phyloP scores from a whole-genome alignment of 805 yeast genomes.

The Zygosaccharomyces siamensis region DNA sequence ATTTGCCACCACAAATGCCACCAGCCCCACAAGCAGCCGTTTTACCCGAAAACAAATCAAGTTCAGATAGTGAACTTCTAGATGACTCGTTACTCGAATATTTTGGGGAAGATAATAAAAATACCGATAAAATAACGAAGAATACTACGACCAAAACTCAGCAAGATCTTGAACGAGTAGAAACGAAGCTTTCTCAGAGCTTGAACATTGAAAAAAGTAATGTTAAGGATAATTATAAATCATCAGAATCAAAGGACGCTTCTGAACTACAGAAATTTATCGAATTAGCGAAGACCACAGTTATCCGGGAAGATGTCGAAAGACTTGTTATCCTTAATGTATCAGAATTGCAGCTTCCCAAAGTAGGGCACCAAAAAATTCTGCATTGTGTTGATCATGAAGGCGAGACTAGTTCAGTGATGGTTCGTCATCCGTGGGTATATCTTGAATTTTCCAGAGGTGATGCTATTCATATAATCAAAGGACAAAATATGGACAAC shows the following conservation, averaged over 20 bases:
- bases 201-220: conserved; percentile 4
- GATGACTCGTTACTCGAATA: conserved; percentile 24
- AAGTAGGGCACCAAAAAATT: conserved; percentile 44
- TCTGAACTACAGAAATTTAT: conserved; percentile 8
- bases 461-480: conserved; percentile 61
- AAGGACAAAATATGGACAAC: conserved; percentile 34
- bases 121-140: background rate
- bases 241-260: background rate
- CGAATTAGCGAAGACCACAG: conserved; percentile 40
- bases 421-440: conserved; percentile 60
- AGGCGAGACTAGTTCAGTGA: conserved; percentile 37
- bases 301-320: conserved; percentile 41
- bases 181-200: conserved; percentile 13
- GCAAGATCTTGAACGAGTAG: conserved; percentile 8
- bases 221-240: background rate
- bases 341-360: conserved; percentile 18
- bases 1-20: background rate
- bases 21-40: background rate
- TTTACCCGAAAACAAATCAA: background rate
- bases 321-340: conserved; percentile 27
- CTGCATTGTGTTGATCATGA: conserved; percentile 46
- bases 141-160: conserved; percentile 1
- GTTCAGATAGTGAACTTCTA: conserved; percentile 7
- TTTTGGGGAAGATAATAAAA: conserved; percentile 8
- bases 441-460: conserved; percentile 43